These are phyloP conservation scores for Coprinopsis cinerea DNA, from an alignment of 768 basidiomycete genomes.

Conservation along the genomic window DNA sequence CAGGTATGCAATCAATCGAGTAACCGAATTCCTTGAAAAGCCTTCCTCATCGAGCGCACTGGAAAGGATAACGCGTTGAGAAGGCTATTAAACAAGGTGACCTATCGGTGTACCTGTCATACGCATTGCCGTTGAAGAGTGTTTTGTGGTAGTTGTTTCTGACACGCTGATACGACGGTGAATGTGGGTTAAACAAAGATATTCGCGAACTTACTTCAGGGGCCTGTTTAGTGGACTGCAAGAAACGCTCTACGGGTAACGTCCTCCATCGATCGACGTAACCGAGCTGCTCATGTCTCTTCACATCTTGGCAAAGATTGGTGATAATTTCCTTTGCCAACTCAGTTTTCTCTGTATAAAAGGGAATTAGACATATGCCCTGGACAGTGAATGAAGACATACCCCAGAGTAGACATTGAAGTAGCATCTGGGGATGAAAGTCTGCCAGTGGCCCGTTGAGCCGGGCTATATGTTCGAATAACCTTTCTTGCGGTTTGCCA, in stretches of 20 bases:
- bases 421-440: constrained; percentile 89
- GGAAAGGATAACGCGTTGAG: background rate
- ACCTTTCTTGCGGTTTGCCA: constrained; percentile 31
- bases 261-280: constrained; percentile 34
- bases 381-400: constrained; percentile 17
- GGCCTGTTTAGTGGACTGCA: constrained; percentile 25
- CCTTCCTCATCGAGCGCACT: constrained; percentile 36
- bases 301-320: constrained; percentile 47
- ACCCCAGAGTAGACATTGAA: constrained; percentile 95
- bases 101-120: background rate
- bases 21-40: constrained; percentile 59
- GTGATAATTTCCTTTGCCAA: constrained; percentile 79
- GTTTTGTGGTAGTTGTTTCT: constrained; percentile 2
- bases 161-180: constrained; percentile 7
- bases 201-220: background rate
- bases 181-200: background rate
- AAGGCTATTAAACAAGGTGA: too few species aligned
- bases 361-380: background rate
- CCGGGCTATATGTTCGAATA: constrained; percentile 79
- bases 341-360: constrained; percentile 65
- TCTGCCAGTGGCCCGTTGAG: constrained; percentile 84
- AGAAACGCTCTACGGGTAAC: constrained; percentile 53
- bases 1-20: constrained; percentile 55
- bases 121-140: background rate
- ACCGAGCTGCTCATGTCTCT: constrained; percentile 20